These are phyloP conservation scores for Tardiomyces digboiensis DNA, from an alignment of 1,139 yeast genomes.

Conservation along the genomic window DNA sequence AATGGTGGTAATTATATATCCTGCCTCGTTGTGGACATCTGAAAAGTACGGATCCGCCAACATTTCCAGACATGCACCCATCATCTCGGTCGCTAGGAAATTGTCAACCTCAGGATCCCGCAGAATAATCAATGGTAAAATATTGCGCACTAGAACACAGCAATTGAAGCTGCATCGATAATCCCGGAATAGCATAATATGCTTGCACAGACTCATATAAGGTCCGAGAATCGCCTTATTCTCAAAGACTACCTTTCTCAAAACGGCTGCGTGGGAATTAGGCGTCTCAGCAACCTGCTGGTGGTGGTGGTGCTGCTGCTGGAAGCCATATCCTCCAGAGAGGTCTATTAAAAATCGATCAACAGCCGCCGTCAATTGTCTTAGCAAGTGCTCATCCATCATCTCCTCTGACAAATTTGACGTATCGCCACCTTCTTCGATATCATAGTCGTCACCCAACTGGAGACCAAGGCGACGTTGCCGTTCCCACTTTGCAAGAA, in stretches of 20 bases:
- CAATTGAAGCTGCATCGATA: slow-evolving; percentile 91
- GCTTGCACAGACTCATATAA: slow-evolving; percentile 64
- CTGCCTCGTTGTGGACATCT: slow-evolving; percentile 88
- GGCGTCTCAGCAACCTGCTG: slow-evolving; percentile 7
- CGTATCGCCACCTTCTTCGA: slow-evolving; percentile 41
- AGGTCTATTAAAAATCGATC: slow-evolving; percentile 82
- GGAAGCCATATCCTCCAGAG: slow-evolving; percentile 54
- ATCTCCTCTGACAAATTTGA: slow-evolving; percentile 93
- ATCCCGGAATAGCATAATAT: slow-evolving; percentile 74
- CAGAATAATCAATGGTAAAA: slow-evolving; percentile 47
- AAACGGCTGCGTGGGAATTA: slow-evolving; percentile 13
- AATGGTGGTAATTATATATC: slow-evolving; percentile 71
- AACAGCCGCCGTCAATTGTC: slow-evolving; percentile 93
- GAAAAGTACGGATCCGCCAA: slow-evolving; percentile 68
- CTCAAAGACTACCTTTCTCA: slow-evolving; percentile 40
- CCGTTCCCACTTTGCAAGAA: slow-evolving; percentile 66
- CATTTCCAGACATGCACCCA: slow-evolving; percentile 47
- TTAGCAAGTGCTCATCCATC: slow-evolving; percentile 92
- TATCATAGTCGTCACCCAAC: slow-evolving; percentile 41
- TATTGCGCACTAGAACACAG: slow-evolving; percentile 65
- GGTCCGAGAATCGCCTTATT: slow-evolving; percentile 69
- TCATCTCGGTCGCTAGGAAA: slow-evolving; percentile 46
- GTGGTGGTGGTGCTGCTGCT: slow-evolving; percentile 22
- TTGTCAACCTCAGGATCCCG: slow-evolving; percentile 73
- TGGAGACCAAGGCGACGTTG: slow-evolving; percentile 64